Evolutionary conservation across 192 early-diverging fungal species (phyloP), one percentile per base, ranked within the genome.

Genomic region (Coemansia pectinata): DNA sequence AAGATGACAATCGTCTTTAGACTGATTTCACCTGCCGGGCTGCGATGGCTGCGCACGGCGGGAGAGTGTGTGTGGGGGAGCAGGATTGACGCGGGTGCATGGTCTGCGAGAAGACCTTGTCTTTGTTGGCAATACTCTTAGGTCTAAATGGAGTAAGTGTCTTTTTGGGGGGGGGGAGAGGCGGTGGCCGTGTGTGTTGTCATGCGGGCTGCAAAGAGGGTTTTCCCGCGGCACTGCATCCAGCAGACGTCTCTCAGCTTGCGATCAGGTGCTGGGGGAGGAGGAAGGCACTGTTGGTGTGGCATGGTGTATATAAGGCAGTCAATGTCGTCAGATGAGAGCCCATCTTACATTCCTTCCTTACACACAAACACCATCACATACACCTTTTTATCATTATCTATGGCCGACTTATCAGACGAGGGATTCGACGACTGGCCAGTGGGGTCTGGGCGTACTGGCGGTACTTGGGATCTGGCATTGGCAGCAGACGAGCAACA

Each of bases 381-480:
- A 42, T 2, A 15, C 41, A 42, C 2, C 41, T n/a, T 47, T 41
- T 58, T 41, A 40, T 57, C 2, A n/a, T 58, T 36, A 36, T 6
- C 34, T 9, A 48, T 61, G 19, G 45, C 61, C 27, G 70, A 69
- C 52, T n/a, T 60, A 12, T 23, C 70, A 1, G 76, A 77, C 34
- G 76, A 77, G 55, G 70, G 76, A 1, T 65, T 76, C 34, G 74
- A 71, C 64, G 69, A 69, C 62, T 71, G 62, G 38, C 47, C 61
- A 25, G 62, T 52, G 38, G 65, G 31, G 44, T 10, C 34, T 57
- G 25, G 59, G 36, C 27, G 63, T 3, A 1, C 29, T 31, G 47
- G 42, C 29, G 29, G 63, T 2, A 9, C 39, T 3, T 59, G 25
- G 7, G 45, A 15, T 17, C 44, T 50, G 27, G 23, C 63, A 15